phyloP scores from a whole-genome alignment of 2,329 filamentous ascomycete species.

The Exophiala viscosa region DNA sequence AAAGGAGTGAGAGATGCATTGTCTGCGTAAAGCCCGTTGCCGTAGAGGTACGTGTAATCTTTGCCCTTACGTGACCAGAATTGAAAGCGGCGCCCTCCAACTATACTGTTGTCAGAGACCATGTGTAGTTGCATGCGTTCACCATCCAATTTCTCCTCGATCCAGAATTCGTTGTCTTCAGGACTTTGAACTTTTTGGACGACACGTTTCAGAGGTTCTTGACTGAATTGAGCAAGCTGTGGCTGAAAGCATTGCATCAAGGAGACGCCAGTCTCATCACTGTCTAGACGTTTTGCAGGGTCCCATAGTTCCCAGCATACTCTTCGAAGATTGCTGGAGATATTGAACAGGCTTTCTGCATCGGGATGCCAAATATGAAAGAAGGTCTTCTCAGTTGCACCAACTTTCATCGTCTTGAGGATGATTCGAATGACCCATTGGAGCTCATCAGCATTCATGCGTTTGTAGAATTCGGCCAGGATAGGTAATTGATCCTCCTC shows the following conservation, averaged over 20 bases:
- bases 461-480: conserved; percentile 76
- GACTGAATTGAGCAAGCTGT: conserved; percentile 80
- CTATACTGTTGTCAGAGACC: conserved; percentile 62
- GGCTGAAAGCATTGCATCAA: conserved; percentile 97
- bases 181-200: conserved; percentile 63
- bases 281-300: conserved; percentile 66
- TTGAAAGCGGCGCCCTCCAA: conserved; percentile 69
- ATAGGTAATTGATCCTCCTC: conserved; percentile 83
- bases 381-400: conserved; percentile 83
- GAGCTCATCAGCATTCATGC: conserved; percentile 90
- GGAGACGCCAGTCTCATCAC: conserved; percentile 68
- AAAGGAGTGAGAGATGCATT: conserved; percentile 76
- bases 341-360: conserved; percentile 74
- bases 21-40: conserved; percentile 68
- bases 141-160: conserved; percentile 95
- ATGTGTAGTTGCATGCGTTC: conserved; percentile 98
- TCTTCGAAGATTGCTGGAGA: conserved; percentile 81
- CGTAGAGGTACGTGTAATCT: conserved; percentile 93
- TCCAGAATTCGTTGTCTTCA: conserved; percentile 80
- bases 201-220: conserved; percentile 45
- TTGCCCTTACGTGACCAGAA: conserved; percentile 98
- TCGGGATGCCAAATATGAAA: conserved; percentile 79
- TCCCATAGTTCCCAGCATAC: conserved; percentile 94
- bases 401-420: conserved; percentile 70
- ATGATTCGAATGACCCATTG: conserved; percentile 95